Percentiles rank a stretch among this genome's conserved stretches.
Evolutionary conservation across 306 rosid genomes (phyloP).

Genomic region (Cucumis melo): DNA sequence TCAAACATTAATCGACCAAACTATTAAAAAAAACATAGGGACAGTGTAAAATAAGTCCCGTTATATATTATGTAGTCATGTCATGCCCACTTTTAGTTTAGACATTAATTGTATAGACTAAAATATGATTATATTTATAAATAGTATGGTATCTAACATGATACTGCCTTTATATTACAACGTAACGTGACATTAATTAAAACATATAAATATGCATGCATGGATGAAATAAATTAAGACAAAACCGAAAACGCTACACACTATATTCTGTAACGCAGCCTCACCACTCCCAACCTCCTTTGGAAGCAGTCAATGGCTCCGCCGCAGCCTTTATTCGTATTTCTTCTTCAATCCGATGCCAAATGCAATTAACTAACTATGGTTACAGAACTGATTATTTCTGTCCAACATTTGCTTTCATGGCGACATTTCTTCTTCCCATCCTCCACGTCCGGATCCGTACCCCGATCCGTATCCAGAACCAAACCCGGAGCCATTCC

Average conservation of each 20-base stretch:
- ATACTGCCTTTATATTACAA: background rate
- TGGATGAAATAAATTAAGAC: background rate
- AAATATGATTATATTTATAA: no score
- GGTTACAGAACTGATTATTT: background rate
- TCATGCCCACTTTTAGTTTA: no score
- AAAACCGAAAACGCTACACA: background rate
- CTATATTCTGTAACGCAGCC: background rate
- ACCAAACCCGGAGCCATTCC: background rate
- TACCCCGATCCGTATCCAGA: background rate
- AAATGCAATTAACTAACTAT: background rate
- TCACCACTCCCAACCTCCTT: background rate
- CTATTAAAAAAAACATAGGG: no score
- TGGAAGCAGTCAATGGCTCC: background rate
- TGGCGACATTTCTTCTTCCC: background rate
- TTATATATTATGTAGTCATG: no score
- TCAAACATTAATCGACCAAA: no score
- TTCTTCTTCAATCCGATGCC: background rate
- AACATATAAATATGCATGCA: background rate
- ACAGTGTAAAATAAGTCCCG: no score
- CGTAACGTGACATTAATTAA: background rate
- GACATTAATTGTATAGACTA: no score
- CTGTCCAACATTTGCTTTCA: background rate
- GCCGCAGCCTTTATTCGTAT: background rate
- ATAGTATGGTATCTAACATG: background rate
- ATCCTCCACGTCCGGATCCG: constrained; percentile 2